Percentiles rank a stretch among this genome's conserved stretches.
Evolutionary conservation across 129 eudicot genomes (phyloP).

Genomic region (Flaveria ramosissima): DNA sequence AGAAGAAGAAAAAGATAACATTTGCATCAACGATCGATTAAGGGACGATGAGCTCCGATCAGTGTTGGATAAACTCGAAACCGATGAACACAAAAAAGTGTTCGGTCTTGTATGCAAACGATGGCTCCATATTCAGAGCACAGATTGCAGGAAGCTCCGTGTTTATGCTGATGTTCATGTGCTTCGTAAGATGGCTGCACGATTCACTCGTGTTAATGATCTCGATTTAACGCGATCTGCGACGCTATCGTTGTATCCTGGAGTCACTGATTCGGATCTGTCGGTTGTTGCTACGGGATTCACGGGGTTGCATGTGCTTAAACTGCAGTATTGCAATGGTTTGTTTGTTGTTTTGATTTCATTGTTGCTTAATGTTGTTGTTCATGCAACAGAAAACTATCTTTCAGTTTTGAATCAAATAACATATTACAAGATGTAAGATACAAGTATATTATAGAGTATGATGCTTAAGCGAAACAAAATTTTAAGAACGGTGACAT

Average conservation of each 20-base stretch:
- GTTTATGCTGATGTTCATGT: constrained; percentile 90
- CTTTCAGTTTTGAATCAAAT: too few relatives aligned
- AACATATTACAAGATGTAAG: too few relatives aligned
- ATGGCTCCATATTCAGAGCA: constrained; percentile 85
- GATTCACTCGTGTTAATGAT: constrained; percentile 61
- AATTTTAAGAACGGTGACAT: too few relatives aligned
- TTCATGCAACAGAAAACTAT: too few relatives aligned
- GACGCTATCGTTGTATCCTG: constrained; percentile 73
- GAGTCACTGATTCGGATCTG: constrained; percentile 85
- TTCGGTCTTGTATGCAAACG: constrained; percentile 88
- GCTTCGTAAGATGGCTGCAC: constrained; percentile 76
- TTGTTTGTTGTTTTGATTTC: not conserved
- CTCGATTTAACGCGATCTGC: constrained; percentile 79
- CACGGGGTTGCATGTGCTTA: constrained; percentile 56
- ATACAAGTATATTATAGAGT: too few relatives aligned
- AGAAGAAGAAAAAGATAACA: not conserved
- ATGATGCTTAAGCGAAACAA: too few relatives aligned
- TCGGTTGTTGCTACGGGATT: constrained; percentile 69
- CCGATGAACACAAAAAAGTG: constrained; percentile 65
- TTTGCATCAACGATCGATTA: constrained; percentile 56
- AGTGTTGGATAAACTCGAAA: constrained; percentile 46
- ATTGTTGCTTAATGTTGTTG: not conserved
- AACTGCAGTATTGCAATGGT: constrained; percentile 76
- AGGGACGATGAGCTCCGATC: constrained; percentile 78
- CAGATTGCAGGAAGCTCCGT: constrained; percentile 69